Base-by-base conservation (phyloP, 768 basidiomycete species). In the Kwoniella sp. region DNA sequence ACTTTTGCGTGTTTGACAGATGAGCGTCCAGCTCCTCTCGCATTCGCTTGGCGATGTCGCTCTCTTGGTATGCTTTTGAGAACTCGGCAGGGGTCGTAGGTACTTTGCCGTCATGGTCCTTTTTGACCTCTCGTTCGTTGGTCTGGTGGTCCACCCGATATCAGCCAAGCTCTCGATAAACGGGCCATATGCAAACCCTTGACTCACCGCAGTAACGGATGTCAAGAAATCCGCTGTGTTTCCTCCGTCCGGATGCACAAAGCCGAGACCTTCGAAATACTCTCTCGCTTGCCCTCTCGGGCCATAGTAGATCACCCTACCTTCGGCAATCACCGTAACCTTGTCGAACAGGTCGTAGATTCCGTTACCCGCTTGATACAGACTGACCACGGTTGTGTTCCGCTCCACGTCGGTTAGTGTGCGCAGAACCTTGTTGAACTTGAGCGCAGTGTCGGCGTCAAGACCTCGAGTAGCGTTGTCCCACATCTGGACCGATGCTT, bases 111-210 rank as follows among this genome's bases (percentile, higher is more conserved):
- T 77, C 85, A 26, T 84, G 84, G 5, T 87, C 90, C 2, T 85
- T 81, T 0, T 86, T 85, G 71, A 89, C 88, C 73, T 88, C 88
- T 21, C 92, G 88, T 81, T 95, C 91, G 71, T 92, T 91, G 0
- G 87, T 85, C 57, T 58, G 50, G 9, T 29, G 6, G n/a, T n/a
- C n/a, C n/a, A n/a, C n/a, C n/a, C n/a, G n/a, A n/a, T n/a, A n/a
- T n/a, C n/a, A n/a, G n/a, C n/a, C n/a, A n/a, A n/a, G n/a, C n/a
- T n/a, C n/a, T n/a, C n/a, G n/a, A n/a, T n/a, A n/a, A n/a, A n/a
- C n/a, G n/a, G n/a, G n/a, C n/a, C n/a, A n/a, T n/a, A n/a, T n/a
- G n/a, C n/a, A n/a, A n/a, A n/a, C n/a, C n/a, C n/a, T n/a, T n/a
- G n/a, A n/a, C 57, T 49, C 21, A 58, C 57, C 29, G 67, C 70